phyloP scores from a whole-genome alignment of 225 moss, liverwort and hornwort genomes.

The Thuidium tamariscinum region DNA sequence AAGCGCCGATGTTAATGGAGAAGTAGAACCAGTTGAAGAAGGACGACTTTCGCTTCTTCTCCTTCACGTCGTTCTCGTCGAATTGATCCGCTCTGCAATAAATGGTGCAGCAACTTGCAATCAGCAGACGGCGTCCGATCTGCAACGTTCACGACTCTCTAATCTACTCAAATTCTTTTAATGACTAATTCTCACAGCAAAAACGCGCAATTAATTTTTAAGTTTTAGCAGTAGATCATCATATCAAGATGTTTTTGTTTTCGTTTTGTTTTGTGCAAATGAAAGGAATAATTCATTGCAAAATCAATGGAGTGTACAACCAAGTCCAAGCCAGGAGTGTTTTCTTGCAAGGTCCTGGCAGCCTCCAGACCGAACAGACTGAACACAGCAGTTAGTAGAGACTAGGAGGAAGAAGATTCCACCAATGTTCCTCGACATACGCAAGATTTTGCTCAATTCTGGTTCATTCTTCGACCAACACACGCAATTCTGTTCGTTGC shows the following conservation, averaged over 20 bases:
- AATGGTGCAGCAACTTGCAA: not conserved
- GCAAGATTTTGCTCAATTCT: not conserved
- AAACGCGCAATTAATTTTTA: not conserved
- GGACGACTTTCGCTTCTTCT: slow-evolving; percentile 55
- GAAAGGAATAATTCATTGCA: not conserved
- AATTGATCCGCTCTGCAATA: slow-evolving; percentile 70
- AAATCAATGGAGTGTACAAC: not conserved
- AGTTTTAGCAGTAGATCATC: not conserved
- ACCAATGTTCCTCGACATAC: not conserved
- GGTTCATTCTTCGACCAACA: not conserved
- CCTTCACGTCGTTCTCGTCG: slow-evolving; percentile 50
- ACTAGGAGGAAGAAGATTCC: not conserved
- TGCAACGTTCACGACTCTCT: not conserved
- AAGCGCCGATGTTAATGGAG: slow-evolving; percentile 75
- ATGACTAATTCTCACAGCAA: too few species aligned
- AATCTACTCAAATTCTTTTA: not conserved
- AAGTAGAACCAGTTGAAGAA: slow-evolving; percentile 99
- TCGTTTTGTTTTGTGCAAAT: not conserved
- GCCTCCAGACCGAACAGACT: not conserved
- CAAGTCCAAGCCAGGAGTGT: not conserved
- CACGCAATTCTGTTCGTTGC: not conserved
- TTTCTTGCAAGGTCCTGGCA: not conserved
- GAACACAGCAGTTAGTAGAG: not conserved
- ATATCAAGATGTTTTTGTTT: not conserved
- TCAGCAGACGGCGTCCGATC: not conserved